Conservation (phyloP, 176 grass and related monocot genomes). For the Musa troglodytarum region DNA sequence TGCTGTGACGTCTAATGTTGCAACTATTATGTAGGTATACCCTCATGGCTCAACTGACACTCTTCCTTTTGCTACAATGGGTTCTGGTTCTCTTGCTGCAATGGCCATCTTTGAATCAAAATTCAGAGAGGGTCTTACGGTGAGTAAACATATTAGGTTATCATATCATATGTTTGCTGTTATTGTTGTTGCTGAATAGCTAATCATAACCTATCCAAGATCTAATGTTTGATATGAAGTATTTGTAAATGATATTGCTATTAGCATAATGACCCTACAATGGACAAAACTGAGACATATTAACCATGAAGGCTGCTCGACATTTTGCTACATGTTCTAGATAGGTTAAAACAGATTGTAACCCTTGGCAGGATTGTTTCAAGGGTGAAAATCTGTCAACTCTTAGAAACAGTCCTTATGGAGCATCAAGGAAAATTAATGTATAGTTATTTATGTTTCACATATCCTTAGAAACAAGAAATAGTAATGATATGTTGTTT, state of each 20-base stretch:
- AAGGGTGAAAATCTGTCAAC: too few relatives aligned
- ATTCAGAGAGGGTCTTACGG: conserved; percentile 87
- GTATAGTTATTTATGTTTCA: too few relatives aligned
- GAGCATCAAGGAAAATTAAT: too few relatives aligned
- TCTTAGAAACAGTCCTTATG: too few relatives aligned
- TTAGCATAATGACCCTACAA: background rate
- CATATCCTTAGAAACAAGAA: too few relatives aligned
- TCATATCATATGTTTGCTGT: background rate
- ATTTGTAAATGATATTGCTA: background rate
- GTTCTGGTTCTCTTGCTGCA: conserved; percentile 95
- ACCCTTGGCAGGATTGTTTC: too few relatives aligned
- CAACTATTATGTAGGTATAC: conserved; percentile 50
- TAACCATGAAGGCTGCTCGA: background rate
- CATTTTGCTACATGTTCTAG: too few relatives aligned
- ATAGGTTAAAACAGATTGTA: too few relatives aligned
- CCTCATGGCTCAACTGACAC: conserved; percentile 92
- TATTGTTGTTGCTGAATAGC: background rate
- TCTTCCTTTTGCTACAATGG: conserved; percentile 98
- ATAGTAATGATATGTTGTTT: too few relatives aligned
- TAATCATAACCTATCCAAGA: background rate
- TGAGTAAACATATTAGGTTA: conserved; percentile 29
- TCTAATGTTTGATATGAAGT: background rate
- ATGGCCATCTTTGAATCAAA: conserved; percentile 87
- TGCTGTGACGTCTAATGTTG: background rate
- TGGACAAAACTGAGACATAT: background rate